Evolutionary conservation across 2,329 filamentous ascomycete species (phyloP).

Genomic region (Sclerotinia trifoliorum): DNA sequence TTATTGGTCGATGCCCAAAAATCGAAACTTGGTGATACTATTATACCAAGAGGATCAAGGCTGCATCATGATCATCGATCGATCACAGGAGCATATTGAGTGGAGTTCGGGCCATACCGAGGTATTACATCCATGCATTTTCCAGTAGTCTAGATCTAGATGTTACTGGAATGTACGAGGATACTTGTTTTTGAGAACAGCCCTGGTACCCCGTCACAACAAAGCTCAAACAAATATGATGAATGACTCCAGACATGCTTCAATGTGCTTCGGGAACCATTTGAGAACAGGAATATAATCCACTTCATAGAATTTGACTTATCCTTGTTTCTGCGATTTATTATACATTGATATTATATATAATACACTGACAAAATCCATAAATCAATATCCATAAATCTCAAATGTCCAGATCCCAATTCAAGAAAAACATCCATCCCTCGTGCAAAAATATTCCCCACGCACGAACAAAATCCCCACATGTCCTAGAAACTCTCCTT

Average conservation of each 20-base stretch:
- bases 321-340: not conserved
- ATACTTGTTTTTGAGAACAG: not conserved
- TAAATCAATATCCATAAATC: too few species aligned
- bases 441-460: not conserved
- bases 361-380: not conserved
- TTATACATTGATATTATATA: not conserved
- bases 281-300: not conserved
- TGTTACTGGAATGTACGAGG: not conserved
- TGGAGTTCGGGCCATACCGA: not conserved
- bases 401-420: too few species aligned
- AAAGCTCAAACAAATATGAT: not conserved
- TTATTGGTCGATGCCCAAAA: not conserved
- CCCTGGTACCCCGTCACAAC: not conserved
- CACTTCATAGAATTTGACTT: not conserved
- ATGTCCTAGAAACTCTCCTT: not conserved
- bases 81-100: not conserved
- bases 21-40: not conserved
- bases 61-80: not conserved
- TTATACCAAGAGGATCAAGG: not conserved
- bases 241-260: not conserved
- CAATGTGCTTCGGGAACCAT: not conserved
- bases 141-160: not conserved
- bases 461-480: slow-evolving; percentile 3
- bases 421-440: not conserved
- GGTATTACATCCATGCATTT: not conserved